These are phyloP conservation scores for Cocos nucifera DNA, from an alignment of 176 grass and related monocot genomes.

Conservation along the genomic window DNA sequence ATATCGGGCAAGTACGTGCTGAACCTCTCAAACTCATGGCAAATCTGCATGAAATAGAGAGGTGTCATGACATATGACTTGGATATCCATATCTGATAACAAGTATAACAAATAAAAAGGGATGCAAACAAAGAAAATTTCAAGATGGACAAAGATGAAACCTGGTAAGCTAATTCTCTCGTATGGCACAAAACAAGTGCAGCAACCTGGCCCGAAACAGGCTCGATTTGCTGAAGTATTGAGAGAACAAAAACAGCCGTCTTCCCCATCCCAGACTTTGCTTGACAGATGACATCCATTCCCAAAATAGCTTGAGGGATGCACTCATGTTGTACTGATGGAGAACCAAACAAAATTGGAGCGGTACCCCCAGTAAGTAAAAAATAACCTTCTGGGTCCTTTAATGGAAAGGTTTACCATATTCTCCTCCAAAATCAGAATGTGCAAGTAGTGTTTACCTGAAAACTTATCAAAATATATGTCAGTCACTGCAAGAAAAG, in stretches of 20 bases:
- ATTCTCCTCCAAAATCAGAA: slow-evolving; percentile 59
- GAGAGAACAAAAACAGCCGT: slow-evolving; percentile 97
- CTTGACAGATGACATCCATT: slow-evolving; percentile 99
- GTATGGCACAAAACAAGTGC: slow-evolving; percentile 93
- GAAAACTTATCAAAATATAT: slow-evolving; percentile 18
- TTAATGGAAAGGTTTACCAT: slow-evolving; percentile 91
- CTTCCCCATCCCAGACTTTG: slow-evolving; percentile 99
- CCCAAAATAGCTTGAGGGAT: slow-evolving; percentile 99
- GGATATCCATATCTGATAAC: no score
- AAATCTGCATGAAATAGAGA: slow-evolving; percentile 48
- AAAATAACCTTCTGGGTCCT: slow-evolving; percentile 65
- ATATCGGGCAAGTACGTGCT: slow-evolving; percentile 81
- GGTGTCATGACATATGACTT: no score
- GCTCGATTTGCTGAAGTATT: slow-evolving; percentile 90
- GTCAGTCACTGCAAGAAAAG: no score
- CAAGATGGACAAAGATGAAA: neutral
- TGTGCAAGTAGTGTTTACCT: slow-evolving; percentile 74
- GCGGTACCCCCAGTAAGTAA: slow-evolving; percentile 83
- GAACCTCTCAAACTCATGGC: slow-evolving; percentile 97
- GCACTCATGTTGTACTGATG: slow-evolving; percentile 99
- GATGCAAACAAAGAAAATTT: neutral
- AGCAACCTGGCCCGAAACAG: slow-evolving; percentile 74
- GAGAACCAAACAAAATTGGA: slow-evolving; percentile 93
- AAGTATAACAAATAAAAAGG: no score
- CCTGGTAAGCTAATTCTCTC: slow-evolving; percentile 89